A percentile compares a stretch with the other conserved stretches of the same genome.
Evolutionary conservation across 2,329 filamentous ascomycete genomes (phyloP).

Genomic region (Trichoderma pleuroti): DNA sequence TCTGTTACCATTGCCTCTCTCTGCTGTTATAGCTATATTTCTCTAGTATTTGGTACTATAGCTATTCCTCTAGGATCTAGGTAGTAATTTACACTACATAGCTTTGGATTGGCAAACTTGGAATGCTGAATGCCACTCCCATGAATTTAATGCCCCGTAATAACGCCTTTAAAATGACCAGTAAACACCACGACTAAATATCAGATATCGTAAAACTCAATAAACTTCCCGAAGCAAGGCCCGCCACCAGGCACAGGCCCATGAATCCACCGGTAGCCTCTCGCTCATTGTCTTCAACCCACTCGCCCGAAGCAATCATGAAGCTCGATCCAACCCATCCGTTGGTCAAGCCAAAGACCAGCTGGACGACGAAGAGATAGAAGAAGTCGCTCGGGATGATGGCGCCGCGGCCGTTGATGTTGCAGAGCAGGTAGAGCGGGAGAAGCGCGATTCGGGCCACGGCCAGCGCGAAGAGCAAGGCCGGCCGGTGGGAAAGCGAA

Average conservation of each 20-base stretch:
- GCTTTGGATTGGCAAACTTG: not conserved
- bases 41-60: not conserved
- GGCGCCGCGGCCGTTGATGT: constrained; percentile 73
- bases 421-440: constrained; percentile 86
- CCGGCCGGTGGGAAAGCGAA: constrained; percentile 60
- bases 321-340: constrained; percentile 82
- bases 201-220: constrained; percentile 74
- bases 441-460: constrained; percentile 67
- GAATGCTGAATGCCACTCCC: not conserved
- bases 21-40: not conserved
- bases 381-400: constrained; percentile 77
- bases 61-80: not conserved
- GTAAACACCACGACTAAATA: constrained; percentile 10
- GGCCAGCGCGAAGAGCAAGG: constrained; percentile 63
- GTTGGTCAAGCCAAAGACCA: constrained; percentile 79
- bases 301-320: constrained; percentile 86
- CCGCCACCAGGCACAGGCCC: constrained; percentile 82
- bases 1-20: no score
- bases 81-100: not conserved
- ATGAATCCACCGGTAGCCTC: constrained; percentile 93
- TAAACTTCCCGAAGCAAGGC: constrained; percentile 80
- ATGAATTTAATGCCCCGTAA: not conserved
- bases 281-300: constrained; percentile 76
- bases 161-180: not conserved
- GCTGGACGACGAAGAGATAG: constrained; percentile 79